phyloP scores from a whole-genome alignment of 108 stramenopile genomes.

The Aurantiochytrium sp. region DNA sequence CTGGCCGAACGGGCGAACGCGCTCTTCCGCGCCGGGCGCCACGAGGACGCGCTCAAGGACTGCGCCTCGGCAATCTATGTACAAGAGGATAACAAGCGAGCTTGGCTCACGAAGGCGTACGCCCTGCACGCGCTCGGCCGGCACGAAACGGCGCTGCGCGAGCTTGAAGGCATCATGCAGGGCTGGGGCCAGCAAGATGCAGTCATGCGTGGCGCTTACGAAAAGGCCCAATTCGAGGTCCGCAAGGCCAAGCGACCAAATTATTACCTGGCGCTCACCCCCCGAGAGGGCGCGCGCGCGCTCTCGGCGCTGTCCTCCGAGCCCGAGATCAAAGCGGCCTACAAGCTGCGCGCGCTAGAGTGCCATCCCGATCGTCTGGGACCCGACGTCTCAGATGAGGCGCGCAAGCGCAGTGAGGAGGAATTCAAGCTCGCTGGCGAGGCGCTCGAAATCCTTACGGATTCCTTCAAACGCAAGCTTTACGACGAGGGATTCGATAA shows the following conservation, averaged over 20 bases:
- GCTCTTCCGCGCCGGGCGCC: background rate
- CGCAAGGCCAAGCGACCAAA: slow-evolving; percentile 51
- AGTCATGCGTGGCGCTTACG: slow-evolving; percentile 50
- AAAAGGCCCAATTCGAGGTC: slow-evolving; percentile 53
- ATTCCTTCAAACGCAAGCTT: slow-evolving; percentile 50
- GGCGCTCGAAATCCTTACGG: slow-evolving; percentile 54
- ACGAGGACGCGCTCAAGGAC: background rate
- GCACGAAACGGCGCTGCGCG: slow-evolving; percentile 42
- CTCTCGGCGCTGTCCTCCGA: slow-evolving; percentile 39
- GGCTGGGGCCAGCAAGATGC: slow-evolving; percentile 46
- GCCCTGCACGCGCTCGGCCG: slow-evolving; percentile 48
- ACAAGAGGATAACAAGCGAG: slow-evolving; percentile 16
- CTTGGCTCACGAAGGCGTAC: slow-evolving; percentile 50
- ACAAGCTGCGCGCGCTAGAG: slow-evolving; percentile 50
- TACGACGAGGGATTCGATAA: slow-evolving; percentile 64
- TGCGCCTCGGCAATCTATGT: background rate
- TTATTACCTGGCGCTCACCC: slow-evolving; percentile 51
- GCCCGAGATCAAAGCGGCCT: slow-evolving; percentile 63
- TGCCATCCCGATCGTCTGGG: slow-evolving; percentile 55
- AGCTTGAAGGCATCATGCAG: slow-evolving; percentile 41
- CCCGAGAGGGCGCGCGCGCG: background rate
- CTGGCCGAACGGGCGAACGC: slow-evolving; percentile 18
- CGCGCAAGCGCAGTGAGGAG: background rate
- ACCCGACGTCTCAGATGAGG: slow-evolving; percentile 11
- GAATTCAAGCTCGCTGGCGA: slow-evolving; percentile 53